Base-by-base conservation (phyloP, 202 grass and related monocot species). In the Zizania palustris region DNA sequence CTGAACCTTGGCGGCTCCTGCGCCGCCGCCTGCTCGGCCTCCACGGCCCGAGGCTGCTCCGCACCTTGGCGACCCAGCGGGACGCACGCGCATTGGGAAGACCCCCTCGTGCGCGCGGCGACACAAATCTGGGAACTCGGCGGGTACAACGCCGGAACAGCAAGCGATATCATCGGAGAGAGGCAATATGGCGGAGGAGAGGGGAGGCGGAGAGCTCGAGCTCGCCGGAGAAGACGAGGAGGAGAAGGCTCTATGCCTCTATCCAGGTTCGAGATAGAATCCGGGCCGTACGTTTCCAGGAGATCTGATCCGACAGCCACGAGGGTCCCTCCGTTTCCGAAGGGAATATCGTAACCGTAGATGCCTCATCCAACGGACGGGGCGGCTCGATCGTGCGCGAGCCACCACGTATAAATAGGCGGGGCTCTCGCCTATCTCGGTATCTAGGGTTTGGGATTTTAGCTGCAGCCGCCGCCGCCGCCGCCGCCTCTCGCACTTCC, bases 391-490 rank as follows among this genome's bases (percentile, higher is more conserved):
- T 48, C 9, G 11, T 6, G 49, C 1, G 15, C 5, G 49, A 51
- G 49, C 49, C 54, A 63, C 58, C 58, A 42, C 4, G 0, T 84
- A 88, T 84, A 88, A 75, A 84, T 80, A 71, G 0, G 15, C 39
- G 40, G 11, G 33, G 20, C 63, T 84, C 5, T 14, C 63, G 0
- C 5, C 37, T 48, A 57, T 66, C 72, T 84, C 46, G 3, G 21
- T 86, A 78, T 72, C 67, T 79, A 75, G 80, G 77, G 75, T 86
- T 93, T 81, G 87, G 12, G 84, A 86, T 90, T 90, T 90, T 93
- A 83, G 65, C 49, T 54, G 51, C 74, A 72, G 15, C 65, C 82
- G 68, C 86, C 71, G 76, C 69, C 58, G 85, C 80, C n/a, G n/a
- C n/a, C n/a, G n/a, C n/a, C n/a, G n/a, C 67, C 9, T 14, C 65